Evolutionary conservation across 2,329 filamentous ascomycete genomes (phyloP).

Genomic region (Colletotrichum sidae): DNA sequence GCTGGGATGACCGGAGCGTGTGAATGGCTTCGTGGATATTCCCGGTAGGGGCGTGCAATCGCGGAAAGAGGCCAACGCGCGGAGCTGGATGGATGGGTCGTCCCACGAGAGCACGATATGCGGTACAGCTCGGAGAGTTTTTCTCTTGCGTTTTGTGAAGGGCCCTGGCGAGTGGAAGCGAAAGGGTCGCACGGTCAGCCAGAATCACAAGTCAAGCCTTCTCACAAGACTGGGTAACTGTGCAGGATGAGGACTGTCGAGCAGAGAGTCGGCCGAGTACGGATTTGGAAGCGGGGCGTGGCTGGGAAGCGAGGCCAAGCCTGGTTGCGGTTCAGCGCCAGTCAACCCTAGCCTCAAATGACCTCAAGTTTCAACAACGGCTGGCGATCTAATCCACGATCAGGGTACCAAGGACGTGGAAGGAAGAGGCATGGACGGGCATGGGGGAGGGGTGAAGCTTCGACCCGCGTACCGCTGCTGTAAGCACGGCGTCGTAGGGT

Average conservation of each 20-base stretch:
- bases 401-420: slow-evolving; percentile 20
- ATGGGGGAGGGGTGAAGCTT: slow-evolving; percentile 24
- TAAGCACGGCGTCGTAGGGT: slow-evolving; percentile 18
- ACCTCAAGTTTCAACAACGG: slow-evolving; percentile 22
- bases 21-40: background rate
- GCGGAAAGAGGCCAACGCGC: slow-evolving; percentile 27
- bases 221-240: background rate
- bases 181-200: slow-evolving; percentile 17
- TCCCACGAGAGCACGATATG: slow-evolving; percentile 1
- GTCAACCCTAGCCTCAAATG: slow-evolving; percentile 15
- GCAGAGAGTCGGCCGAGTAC: slow-evolving; percentile 19
- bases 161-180: slow-evolving; percentile 5
- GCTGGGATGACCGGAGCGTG: background rate
- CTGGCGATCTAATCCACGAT: slow-evolving; percentile 19
- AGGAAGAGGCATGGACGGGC: slow-evolving; percentile 13
- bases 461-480: background rate
- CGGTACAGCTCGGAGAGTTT: slow-evolving; percentile 15
- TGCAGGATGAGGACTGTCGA: slow-evolving; percentile 7
- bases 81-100: slow-evolving; percentile 15
- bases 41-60: slow-evolving; percentile 9
- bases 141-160: background rate
- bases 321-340: slow-evolving; percentile 25
- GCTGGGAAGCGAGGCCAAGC: slow-evolving; percentile 26
- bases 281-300: slow-evolving; percentile 27
- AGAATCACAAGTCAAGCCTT: slow-evolving; percentile 11